A percentile compares a stretch with the other conserved stretches of the same genome.
Conservation (phyloP, 2,329 filamentous ascomycete genomes). For the Helotiales sp. region DNA sequence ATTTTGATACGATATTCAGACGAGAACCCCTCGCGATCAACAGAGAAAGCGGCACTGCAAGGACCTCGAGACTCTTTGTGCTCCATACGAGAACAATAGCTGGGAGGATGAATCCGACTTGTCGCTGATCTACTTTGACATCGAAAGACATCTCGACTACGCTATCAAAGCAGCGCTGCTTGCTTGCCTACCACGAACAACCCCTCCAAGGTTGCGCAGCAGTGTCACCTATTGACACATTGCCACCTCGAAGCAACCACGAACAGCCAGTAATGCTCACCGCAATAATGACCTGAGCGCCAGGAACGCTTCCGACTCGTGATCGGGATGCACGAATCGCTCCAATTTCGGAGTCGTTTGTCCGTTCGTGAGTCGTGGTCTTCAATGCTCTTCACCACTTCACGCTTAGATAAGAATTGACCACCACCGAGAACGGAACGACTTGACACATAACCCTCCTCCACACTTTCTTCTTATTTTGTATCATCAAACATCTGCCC, state of each 20-base stretch:
- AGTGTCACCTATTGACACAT: constrained; percentile 6
- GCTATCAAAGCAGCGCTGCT: no score
- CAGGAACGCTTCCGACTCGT: background rate
- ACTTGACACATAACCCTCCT: constrained; percentile 10
- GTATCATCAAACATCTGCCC: constrained; percentile 13
- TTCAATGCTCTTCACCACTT: background rate
- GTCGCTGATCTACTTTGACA: no score
- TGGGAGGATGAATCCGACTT: no score
- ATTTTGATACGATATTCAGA: constrained; percentile 6
- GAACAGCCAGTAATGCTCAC: background rate
- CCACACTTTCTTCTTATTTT: constrained; percentile 15
- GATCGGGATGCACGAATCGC: background rate
- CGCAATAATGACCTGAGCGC: background rate
- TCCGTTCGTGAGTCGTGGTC: background rate
- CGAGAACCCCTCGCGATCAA: background rate
- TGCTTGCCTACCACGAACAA: no score
- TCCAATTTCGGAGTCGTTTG: background rate
- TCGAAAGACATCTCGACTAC: no score
- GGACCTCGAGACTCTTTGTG: no score
- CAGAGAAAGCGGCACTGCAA: no score
- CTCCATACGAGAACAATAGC: no score
- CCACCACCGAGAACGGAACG: constrained; percentile 9
- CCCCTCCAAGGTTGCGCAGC: no score
- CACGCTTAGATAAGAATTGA: constrained; percentile 12
- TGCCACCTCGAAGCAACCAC: background rate